Percentiles rank a stretch among this genome's conserved stretches.
phyloP scores from a whole-genome alignment of 805 yeast species.

The Saccharomycopsis microspora region DNA sequence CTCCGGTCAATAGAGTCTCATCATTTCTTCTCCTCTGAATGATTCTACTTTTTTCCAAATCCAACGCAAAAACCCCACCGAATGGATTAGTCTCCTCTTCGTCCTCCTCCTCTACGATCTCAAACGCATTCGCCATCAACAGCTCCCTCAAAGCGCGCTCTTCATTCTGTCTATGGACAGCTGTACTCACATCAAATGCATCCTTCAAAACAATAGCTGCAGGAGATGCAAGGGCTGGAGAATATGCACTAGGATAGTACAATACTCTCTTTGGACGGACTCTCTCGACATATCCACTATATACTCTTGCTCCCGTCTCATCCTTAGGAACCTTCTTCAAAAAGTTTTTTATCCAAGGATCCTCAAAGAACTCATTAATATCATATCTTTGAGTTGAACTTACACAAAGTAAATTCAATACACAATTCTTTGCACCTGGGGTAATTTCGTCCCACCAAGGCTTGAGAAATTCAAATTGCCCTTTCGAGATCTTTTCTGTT shows the following conservation, averaged over 20 bases:
- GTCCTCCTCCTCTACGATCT: conserved; percentile 13
- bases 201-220: conserved; percentile 76
- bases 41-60: conserved; percentile 14
- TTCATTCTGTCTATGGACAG: conserved; percentile 73
- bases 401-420: conserved; percentile 55
- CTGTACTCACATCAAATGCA: conserved; percentile 78
- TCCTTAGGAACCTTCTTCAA: conserved; percentile 15
- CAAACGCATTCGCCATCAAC: conserved; percentile 38
- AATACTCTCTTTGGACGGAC: conserved; percentile 1
- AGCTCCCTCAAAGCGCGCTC: conserved; percentile 26
- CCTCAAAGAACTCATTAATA: conserved; percentile 57
- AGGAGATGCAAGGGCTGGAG: conserved; percentile 37
- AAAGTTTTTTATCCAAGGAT: conserved; percentile 54
- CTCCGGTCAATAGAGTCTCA: neutral
- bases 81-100: conserved; percentile 4
- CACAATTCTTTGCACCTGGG: conserved; percentile 56
- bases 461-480: conserved; percentile 61
- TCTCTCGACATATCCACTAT: conserved; percentile 4
- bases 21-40: conserved; percentile 11
- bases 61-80: conserved; percentile 8
- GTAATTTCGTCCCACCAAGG: conserved; percentile 91
- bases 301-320: conserved; percentile 6
- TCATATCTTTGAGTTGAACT: conserved; percentile 60
- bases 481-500: conserved; percentile 71
- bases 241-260: conserved; percentile 8